Percentiles rank a stretch among this genome's conserved stretches.
Evolutionary conservation across 345 rosid species (phyloP).

Genomic region (Lumnitzera littorea): DNA sequence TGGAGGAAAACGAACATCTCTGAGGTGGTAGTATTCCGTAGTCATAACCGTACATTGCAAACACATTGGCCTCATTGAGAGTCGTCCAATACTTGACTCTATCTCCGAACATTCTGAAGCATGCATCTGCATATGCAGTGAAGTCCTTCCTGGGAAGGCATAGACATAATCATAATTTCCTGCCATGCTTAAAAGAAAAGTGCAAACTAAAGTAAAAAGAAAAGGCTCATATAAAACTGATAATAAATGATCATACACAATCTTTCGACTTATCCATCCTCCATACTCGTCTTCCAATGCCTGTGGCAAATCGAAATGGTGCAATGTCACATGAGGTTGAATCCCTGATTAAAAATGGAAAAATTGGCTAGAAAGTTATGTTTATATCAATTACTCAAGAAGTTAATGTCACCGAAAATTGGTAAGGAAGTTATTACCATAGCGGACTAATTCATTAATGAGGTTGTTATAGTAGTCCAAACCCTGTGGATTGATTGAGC

Average conservation of each 20-base stretch:
- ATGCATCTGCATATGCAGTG: conserved; percentile 28
- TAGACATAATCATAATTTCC: conserved; percentile 18
- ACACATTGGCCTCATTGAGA: conserved; percentile 37
- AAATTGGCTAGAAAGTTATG: not conserved
- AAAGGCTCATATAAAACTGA: not conserved
- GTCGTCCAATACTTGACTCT: conserved; percentile 41
- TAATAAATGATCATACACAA: conserved; percentile 19
- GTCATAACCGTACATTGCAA: conserved; percentile 27
- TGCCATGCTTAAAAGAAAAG: not conserved
- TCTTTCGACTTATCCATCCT: conserved; percentile 34
- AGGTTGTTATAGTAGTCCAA: conserved; percentile 20
- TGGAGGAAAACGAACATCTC: conserved; percentile 32
- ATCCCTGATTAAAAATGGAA: conserved; percentile 20
- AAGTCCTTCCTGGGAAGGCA: conserved; percentile 24
- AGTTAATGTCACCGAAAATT: not conserved
- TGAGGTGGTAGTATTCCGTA: conserved; percentile 20
- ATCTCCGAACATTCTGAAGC: conserved; percentile 40
- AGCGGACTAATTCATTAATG: conserved; percentile 17
- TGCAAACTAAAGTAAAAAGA: not conserved
- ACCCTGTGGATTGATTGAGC: conserved; percentile 17
- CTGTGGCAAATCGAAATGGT: conserved; percentile 33
- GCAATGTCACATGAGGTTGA: conserved; percentile 33
- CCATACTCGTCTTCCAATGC: conserved; percentile 41
- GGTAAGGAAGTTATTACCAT: conserved; percentile 7
- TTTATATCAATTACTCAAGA: not conserved